A percentile compares a stretch with the other conserved stretches of the same genome.
Conservation (phyloP, 768 basidiomycete genomes). For the Russula ochroleuca region DNA sequence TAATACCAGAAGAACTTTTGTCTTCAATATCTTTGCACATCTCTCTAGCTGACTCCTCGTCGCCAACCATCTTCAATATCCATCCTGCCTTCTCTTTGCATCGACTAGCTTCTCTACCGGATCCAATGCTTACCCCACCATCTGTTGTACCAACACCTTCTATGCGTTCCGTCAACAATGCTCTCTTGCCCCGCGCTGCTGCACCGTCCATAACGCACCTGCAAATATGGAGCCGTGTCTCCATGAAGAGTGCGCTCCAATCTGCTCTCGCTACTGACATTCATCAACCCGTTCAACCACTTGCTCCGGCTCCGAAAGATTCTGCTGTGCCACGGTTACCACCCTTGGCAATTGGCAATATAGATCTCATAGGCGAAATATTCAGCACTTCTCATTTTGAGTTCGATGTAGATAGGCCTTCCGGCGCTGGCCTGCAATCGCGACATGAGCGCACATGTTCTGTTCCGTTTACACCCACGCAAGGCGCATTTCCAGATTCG, state of each 20-base stretch:
- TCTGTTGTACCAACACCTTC: slow-evolving; percentile 27
- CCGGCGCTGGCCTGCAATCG: slow-evolving; percentile 6
- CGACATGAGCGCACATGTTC: slow-evolving; percentile 27
- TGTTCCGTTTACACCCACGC: slow-evolving; percentile 20
- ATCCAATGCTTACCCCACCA: slow-evolving; percentile 25
- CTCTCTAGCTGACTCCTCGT: slow-evolving; percentile 34
- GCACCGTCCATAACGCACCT: slow-evolving; percentile 21
- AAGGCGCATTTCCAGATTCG: not conserved
- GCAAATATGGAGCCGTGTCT: slow-evolving; percentile 26
- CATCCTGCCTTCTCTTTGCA: slow-evolving; percentile 44
- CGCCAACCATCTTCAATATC: slow-evolving; percentile 46
- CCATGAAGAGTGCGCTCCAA: slow-evolving; percentile 27
- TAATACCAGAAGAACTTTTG: slow-evolving; percentile 58
- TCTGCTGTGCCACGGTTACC: slow-evolving; percentile 23
- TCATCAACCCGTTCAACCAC: slow-evolving; percentile 9
- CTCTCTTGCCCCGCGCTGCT: slow-evolving; percentile 6
- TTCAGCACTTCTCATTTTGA: slow-evolving; percentile 22
- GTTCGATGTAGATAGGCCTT: slow-evolving; percentile 4
- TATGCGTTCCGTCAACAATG: not conserved
- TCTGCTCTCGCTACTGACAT: slow-evolving; percentile 26
- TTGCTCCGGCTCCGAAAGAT: not conserved
- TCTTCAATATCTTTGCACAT: slow-evolving; percentile 48
- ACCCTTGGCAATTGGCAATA: slow-evolving; percentile 22
- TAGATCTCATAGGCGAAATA: slow-evolving; percentile 27
- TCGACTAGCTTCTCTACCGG: slow-evolving; percentile 34